These are phyloP conservation scores for Microdochium trichocladiopsis DNA, from an alignment of 2,329 filamentous ascomycete genomes.

Conservation along the genomic window DNA sequence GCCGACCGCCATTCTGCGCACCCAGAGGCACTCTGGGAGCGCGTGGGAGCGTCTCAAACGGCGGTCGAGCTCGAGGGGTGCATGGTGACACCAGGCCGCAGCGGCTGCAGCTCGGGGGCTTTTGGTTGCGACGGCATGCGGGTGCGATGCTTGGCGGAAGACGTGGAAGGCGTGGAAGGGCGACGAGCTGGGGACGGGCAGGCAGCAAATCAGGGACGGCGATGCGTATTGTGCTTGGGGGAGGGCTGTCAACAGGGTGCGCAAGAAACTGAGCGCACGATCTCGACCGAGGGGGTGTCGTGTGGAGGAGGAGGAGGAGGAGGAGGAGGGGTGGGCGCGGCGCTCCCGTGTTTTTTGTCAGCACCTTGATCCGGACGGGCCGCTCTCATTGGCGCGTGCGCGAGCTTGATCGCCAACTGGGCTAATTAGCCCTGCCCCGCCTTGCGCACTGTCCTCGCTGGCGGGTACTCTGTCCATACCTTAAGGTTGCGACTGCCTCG, in stretches of 20 bases:
- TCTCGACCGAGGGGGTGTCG: no score
- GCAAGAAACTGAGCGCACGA: no score
- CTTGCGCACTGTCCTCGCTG: neutral
- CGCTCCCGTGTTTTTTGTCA: neutral
- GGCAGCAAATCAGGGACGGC: neutral
- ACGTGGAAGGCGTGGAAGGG: neutral
- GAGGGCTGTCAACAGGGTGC: no score
- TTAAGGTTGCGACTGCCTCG: no score
- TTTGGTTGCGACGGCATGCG: no score
- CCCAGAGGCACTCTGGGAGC: neutral
- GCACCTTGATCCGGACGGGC: neutral
- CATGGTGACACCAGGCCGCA: neutral
- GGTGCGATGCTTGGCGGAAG: neutral
- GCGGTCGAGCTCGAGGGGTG: neutral
- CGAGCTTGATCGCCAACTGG: neutral
- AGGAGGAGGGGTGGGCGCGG: neutral
- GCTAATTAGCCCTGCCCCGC: neutral
- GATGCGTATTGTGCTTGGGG: neutral
- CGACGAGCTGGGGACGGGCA: neutral
- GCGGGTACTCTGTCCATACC: no score
- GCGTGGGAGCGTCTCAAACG: neutral
- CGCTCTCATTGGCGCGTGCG: neutral
- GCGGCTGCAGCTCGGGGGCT: neutral
- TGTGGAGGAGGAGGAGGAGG: neutral
- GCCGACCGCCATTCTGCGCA: neutral